Percentiles rank a stretch among this genome's conserved stretches.
Evolutionary conservation across 495 filamentous ascomycete genomes (phyloP).

Genomic region (Penicillium cataractarum): DNA sequence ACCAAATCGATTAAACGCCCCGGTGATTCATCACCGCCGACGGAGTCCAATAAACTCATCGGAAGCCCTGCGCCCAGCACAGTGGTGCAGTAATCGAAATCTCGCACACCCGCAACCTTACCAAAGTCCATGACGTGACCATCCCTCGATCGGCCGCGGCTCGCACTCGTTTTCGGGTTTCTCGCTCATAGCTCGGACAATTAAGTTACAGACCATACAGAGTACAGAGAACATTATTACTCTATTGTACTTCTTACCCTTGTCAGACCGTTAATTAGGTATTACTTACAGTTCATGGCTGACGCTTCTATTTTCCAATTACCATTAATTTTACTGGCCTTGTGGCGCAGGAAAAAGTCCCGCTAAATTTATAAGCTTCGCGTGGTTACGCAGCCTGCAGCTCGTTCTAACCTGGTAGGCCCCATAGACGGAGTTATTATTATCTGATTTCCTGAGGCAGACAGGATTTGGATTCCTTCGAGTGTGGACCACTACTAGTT

Average conservation of each 20-base stretch:
- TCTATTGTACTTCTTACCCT: no score
- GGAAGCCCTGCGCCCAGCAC: not conserved
- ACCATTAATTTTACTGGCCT: not conserved
- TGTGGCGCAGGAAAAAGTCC: not conserved
- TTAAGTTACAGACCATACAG: no score
- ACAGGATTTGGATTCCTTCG: not conserved
- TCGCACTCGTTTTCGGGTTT: conserved; percentile 1
- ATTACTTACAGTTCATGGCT: no score
- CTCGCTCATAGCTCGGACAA: not conserved
- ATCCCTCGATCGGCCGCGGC: conserved; percentile 4
- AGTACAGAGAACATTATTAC: no score
- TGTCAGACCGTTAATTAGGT: no score
- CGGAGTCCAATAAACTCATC: not conserved
- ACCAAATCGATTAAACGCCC: not conserved
- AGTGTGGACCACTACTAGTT: no score
- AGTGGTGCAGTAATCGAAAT: conserved; percentile 5
- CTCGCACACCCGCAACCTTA: not conserved
- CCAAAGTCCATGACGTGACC: conserved; percentile 33
- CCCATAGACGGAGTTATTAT: not conserved
- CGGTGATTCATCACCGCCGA: conserved; percentile 2
- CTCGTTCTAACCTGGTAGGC: not conserved
- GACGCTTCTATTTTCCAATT: no score
- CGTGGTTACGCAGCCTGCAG: not conserved
- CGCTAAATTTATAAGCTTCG: not conserved
- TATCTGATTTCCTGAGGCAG: not conserved